Conservation (phyloP, 2,329 filamentous ascomycete species). For the Penicillium sp. region DNA sequence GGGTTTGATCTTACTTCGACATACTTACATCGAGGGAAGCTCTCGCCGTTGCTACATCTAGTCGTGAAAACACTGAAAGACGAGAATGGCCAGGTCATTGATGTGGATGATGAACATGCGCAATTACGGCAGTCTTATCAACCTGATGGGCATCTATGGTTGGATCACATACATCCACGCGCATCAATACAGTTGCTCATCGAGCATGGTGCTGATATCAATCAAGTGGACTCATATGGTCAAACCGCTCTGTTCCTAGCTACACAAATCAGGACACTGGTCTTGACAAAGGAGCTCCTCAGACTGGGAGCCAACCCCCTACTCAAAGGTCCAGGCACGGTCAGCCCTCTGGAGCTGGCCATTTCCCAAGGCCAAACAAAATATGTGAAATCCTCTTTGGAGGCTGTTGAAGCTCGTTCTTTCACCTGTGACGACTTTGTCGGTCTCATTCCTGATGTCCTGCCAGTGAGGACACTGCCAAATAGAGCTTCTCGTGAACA, state of each 20-base stretch:
- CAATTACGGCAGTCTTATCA: background rate
- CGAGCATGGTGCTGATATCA: background rate
- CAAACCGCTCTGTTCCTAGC: background rate
- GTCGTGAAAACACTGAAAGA: background rate
- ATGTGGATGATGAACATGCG: background rate
- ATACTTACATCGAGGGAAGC: background rate
- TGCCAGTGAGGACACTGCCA: background rate
- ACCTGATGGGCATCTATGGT: background rate
- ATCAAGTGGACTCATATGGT: background rate
- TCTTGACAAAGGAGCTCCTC: background rate
- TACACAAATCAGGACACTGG: background rate
- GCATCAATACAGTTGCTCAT: background rate
- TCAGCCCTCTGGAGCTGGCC: background rate
- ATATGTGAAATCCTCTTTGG: background rate
- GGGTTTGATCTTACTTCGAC: background rate
- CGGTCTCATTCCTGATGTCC: background rate
- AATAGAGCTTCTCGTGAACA: background rate
- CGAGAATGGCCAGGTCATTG: background rate
- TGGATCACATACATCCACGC: background rate
- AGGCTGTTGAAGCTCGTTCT: background rate
- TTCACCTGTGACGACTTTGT: background rate
- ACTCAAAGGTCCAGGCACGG: background rate
- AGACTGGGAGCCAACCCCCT: background rate
- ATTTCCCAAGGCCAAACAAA: background rate
- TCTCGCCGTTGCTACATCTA: background rate